These are phyloP conservation scores for Malus hybrid DNA, from an alignment of 331 rosid species.

Conservation along the genomic window DNA sequence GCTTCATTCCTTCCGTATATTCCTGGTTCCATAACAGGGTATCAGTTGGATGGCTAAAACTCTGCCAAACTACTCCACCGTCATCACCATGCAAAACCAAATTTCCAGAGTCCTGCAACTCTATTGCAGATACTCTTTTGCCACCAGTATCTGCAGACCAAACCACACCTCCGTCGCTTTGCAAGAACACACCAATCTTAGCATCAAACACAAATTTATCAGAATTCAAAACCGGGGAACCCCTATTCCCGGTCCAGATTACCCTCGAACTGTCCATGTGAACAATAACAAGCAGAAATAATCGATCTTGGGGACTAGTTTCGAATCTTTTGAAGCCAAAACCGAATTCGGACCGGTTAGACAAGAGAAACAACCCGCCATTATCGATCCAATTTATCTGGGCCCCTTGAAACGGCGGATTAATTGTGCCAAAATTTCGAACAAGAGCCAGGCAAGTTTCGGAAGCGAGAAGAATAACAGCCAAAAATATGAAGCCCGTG, in stretches of 20 bases:
- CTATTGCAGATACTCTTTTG: constrained; percentile 54
- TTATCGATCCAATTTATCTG: constrained; percentile 70
- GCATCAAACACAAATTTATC: constrained; percentile 59
- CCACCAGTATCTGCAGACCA: constrained; percentile 56
- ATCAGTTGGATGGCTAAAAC: constrained; percentile 80
- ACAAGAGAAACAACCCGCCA: constrained; percentile 54
- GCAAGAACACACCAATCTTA: constrained; percentile 44
- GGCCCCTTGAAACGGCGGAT: constrained; percentile 42
- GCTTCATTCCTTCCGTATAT: constrained; percentile 66
- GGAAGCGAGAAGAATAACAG: constrained; percentile 9
- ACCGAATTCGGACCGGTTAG: constrained; percentile 33
- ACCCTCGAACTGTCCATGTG: constrained; percentile 21
- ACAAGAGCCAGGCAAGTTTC: constrained; percentile 35
- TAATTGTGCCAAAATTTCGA: constrained; percentile 22
- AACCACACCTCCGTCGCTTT: constrained; percentile 33
- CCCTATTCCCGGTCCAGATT: constrained; percentile 78
- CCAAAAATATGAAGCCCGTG: constrained; percentile 19
- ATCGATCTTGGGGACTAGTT: constrained; percentile 34
- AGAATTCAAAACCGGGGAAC: constrained; percentile 50
- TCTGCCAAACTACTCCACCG: constrained; percentile 52
- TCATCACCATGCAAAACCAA: constrained; percentile 50
- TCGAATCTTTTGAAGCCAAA: constrained; percentile 55
- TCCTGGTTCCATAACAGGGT: constrained; percentile 63
- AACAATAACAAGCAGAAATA: constrained; percentile 39
- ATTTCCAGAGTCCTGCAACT: constrained; percentile 61